phyloP scores from a whole-genome alignment of 2,329 filamentous ascomycete genomes.

The Plectosphaerella sp. region DNA sequence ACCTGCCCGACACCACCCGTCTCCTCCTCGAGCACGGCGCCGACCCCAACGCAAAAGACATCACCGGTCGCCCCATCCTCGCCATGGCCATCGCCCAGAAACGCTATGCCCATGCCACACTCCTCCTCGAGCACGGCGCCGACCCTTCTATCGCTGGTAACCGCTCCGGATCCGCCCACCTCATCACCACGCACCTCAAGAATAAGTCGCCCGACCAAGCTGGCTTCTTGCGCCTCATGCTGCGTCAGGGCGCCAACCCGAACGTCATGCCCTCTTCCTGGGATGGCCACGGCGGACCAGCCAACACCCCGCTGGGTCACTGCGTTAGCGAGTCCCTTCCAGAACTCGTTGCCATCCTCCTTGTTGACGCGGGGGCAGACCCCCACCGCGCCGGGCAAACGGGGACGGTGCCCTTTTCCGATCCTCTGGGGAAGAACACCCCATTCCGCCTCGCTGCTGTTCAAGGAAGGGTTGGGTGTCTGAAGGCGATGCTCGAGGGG shows the following conservation, averaged over 20 bases:
- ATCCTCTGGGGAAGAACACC: not conserved
- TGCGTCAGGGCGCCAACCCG: constrained; percentile 20
- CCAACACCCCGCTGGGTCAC: not conserved
- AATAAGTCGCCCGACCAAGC: not conserved
- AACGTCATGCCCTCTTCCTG: not conserved
- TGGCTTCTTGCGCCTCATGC: constrained; percentile 12
- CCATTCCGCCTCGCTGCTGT: not conserved
- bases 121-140: constrained; percentile 18
- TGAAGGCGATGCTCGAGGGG: not conserved
- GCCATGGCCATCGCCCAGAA: constrained; percentile 23
- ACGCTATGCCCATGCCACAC: constrained; percentile 11
- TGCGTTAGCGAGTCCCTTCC: not conserved
- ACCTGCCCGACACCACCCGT: constrained; percentile 19
- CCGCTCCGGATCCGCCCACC: constrained; percentile 7
- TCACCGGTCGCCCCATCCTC: constrained; percentile 24
- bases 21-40: constrained; percentile 27
- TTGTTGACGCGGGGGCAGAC: not conserved
- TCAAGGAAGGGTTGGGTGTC: not conserved
- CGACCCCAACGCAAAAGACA: constrained; percentile 23
- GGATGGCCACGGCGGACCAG: not conserved
- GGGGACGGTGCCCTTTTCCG: not conserved
- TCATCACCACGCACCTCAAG: not conserved
- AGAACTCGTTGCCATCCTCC: not conserved
- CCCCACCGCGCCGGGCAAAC: not conserved
- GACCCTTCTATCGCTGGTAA: not conserved